Evolutionary conservation across 257 asterid genomes (phyloP).

Genomic region (Knoxia roxburghii): DNA sequence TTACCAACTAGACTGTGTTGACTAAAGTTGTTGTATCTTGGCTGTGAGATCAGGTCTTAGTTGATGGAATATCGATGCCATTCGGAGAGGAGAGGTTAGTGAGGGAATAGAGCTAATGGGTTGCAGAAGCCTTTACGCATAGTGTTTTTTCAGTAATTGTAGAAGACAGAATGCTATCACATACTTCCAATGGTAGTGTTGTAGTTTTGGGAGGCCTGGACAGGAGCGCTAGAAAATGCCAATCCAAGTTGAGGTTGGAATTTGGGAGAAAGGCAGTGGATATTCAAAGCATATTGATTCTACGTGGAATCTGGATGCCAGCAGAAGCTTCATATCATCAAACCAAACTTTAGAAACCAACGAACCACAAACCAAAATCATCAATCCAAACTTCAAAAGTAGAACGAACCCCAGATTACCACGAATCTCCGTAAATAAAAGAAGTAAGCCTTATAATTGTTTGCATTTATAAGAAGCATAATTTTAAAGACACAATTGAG

Average conservation of each 20-base stretch:
- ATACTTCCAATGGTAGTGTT: too few relatives aligned
- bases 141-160: not conserved
- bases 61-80: conserved; percentile 21
- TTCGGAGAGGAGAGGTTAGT: conserved; percentile 26
- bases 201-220: too few relatives aligned
- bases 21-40: conserved; percentile 12
- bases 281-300: conserved; percentile 40
- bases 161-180: not conserved
- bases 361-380: too few relatives aligned
- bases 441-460: too few relatives aligned
- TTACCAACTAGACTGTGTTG: conserved; percentile 6
- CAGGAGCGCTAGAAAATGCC: not conserved
- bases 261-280: not conserved
- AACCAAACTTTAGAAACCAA: too few relatives aligned
- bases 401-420: too few relatives aligned
- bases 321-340: conserved; percentile 51
- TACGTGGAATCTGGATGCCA: conserved; percentile 46
- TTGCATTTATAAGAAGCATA: too few relatives aligned
- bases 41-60: conserved; percentile 15
- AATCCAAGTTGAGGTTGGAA: too few relatives aligned
- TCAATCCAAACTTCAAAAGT: too few relatives aligned
- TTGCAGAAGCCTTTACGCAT: not conserved
- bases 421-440: too few relatives aligned
- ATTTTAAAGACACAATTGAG: too few relatives aligned
- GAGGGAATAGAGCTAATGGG: conserved; percentile 33